Percentiles rank a stretch among this genome's conserved stretches.
phyloP scores from a whole-genome alignment of 805 yeast species.

The Hanseniaspora pseudoguilliermondii region DNA sequence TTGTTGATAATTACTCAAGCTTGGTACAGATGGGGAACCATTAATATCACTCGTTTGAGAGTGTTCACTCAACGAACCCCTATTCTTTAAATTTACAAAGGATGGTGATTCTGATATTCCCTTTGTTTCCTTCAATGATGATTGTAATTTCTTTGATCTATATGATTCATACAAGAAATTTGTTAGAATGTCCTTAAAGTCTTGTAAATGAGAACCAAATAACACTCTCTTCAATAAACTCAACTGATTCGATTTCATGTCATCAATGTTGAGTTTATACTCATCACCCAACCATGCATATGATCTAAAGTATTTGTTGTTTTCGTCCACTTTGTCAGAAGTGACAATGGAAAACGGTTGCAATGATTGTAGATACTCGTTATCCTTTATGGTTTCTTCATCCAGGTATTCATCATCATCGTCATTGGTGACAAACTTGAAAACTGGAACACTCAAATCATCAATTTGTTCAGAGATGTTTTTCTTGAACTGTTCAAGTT shows the following conservation, averaged over 20 bases:
- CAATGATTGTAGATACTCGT: constrained; percentile 42
- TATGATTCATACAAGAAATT: constrained; percentile 64
- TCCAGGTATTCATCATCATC: constrained; percentile 7
- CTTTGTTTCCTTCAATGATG: constrained; percentile 31
- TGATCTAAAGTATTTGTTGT: constrained; percentile 47
- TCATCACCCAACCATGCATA: constrained; percentile 61
- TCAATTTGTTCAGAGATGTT: constrained; percentile 52
- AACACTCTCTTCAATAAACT: constrained; percentile 50
- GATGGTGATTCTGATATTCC: constrained; percentile 7
- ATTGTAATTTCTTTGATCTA: constrained; percentile 62
- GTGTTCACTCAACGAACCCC: not conserved
- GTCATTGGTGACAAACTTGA: constrained; percentile 36
- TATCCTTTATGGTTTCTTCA: constrained; percentile 61
- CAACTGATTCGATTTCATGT: constrained; percentile 42
- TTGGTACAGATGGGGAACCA: constrained; percentile 27
- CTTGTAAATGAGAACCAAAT: constrained; percentile 73
- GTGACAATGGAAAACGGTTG: constrained; percentile 69
- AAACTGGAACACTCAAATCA: constrained; percentile 57
- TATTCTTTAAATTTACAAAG: constrained; percentile 10
- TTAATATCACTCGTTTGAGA: constrained; percentile 6
- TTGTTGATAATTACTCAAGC: constrained; percentile 25
- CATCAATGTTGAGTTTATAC: constrained; percentile 35
- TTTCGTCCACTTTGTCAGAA: constrained; percentile 44
- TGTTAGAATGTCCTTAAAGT: constrained; percentile 68
- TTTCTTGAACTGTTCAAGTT: constrained; percentile 46